These are phyloP conservation scores for Jasminum sambac DNA, from an alignment of 257 asterid species.

Conservation along the genomic window DNA sequence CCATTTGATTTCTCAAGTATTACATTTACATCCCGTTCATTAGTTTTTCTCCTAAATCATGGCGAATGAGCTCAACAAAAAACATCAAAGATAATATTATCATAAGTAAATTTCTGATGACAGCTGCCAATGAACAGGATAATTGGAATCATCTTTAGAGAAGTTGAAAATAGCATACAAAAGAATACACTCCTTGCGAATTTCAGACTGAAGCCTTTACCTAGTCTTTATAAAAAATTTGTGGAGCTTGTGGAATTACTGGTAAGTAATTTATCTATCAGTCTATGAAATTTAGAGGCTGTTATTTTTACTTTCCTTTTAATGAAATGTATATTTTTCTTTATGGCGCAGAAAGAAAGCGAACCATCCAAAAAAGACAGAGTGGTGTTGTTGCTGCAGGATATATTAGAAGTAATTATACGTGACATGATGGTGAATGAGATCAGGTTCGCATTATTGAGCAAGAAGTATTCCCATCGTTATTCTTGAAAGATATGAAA, in stretches of 20 bases:
- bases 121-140: slow-evolving; percentile 54
- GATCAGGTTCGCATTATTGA: slow-evolving; percentile 61
- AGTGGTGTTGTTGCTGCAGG: slow-evolving; percentile 89
- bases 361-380: slow-evolving; percentile 72
- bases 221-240: slow-evolving; percentile 73
- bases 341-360: slow-evolving; percentile 63
- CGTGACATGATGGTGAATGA: slow-evolving; percentile 95
- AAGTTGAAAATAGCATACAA: slow-evolving; percentile 69
- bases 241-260: slow-evolving; percentile 85
- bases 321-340: slow-evolving; percentile 15
- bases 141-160: slow-evolving; percentile 70
- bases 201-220: slow-evolving; percentile 78
- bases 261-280: slow-evolving; percentile 66
- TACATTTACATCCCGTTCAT: not conserved
- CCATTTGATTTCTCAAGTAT: not conserved
- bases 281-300: slow-evolving; percentile 7
- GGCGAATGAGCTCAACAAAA: slow-evolving; percentile 6
- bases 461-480: slow-evolving; percentile 5
- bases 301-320: slow-evolving; percentile 16
- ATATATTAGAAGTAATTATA: slow-evolving; percentile 88
- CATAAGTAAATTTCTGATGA: slow-evolving; percentile 27
- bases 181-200: slow-evolving; percentile 72
- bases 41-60: not conserved
- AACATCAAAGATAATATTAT: slow-evolving; percentile 1
- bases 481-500: not conserved